Evolutionary conservation across 2,329 filamentous ascomycete species (phyloP), one percentile per base, ranked within the genome.

Genomic region (Talaromyces sp.): DNA sequence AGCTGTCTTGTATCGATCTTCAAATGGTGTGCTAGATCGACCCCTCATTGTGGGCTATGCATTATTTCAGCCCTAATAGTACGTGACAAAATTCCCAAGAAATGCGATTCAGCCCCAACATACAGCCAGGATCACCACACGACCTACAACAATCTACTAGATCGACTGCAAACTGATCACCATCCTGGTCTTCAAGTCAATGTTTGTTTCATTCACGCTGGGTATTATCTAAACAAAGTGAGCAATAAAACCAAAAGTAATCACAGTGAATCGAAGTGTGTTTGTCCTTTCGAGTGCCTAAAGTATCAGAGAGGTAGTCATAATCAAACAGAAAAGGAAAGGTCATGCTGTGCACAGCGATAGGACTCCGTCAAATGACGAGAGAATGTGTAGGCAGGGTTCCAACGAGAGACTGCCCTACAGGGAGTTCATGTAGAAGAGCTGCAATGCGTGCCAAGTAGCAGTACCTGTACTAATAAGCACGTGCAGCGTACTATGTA

Each of bases 341-440:
- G 50, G 28, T 65, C 62, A 42, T 33, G 56, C 62, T 64, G 62
- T 64, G 62, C 59, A 64, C 62, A 64, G 62, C 62, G 48, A 64
- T 64, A 56, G 62, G 62, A 64, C 58, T 25, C 50, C 28, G 54
- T 55, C 52, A 3, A 50, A 33, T 28, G 54, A 63, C 44, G 44
- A 54, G 37, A 40, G 50, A 39, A 23, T 42, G 14, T 39, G 16
- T 57, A 40, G 33, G 14, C 40, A 5, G 33, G 14, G 2, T 23
- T 56, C 39, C 18, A 9, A 25, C 21, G 39, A n/a, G 31, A 23
- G 31, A 33, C 28, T 40, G 18, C 54, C 31, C 42, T 21, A n/a
- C 35, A 23, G 16, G 12, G 25, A 44, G 37, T 25, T 58, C 28
- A 35, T 7, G 48, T 2, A 14, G 3, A 54, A 54, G 14, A 33